phyloP scores from a whole-genome alignment of 2,329 filamentous ascomycete genomes.

The Trichophyton benhamiae region DNA sequence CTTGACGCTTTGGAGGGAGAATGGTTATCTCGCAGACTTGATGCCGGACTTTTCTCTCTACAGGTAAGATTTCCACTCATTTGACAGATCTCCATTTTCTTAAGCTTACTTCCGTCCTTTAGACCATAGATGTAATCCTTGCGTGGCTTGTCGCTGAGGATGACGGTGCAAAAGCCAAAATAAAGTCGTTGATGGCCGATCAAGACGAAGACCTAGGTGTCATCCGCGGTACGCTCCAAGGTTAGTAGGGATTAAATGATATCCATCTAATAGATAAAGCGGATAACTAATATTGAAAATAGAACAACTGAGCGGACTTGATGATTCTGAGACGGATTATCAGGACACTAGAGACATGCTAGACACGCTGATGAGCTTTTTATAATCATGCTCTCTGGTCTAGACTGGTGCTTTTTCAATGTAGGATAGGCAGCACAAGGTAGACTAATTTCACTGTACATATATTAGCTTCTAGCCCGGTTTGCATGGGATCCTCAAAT shows the following conservation, averaged over 20 bases:
- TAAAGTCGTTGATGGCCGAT: conserved; percentile 53
- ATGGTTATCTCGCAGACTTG: conserved; percentile 62
- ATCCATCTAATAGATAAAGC: not conserved
- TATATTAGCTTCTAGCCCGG: not conserved
- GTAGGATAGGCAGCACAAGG: not conserved
- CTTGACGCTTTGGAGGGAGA: conserved; percentile 52
- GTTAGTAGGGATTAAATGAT: conserved; percentile 22
- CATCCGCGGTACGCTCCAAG: conserved; percentile 56
- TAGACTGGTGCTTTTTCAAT: not conserved
- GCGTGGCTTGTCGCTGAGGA: conserved; percentile 92
- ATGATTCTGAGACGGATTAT: conserved; percentile 43
- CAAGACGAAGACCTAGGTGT: conserved; percentile 52
- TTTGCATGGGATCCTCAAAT: too few relatives aligned
- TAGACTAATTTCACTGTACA: not conserved
- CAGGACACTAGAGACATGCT: conserved; percentile 52
- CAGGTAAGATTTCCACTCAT: conserved; percentile 38
- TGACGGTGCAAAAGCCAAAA: conserved; percentile 53
- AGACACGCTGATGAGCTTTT: conserved; percentile 40
- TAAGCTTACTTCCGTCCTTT: conserved; percentile 1
- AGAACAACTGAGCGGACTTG: conserved; percentile 52
- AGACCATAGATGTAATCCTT: conserved; percentile 66
- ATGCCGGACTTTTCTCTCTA: conserved; percentile 71
- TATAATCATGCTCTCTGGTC: conserved; percentile 11
- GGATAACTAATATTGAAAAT: conserved; percentile 10
- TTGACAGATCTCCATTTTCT: not conserved